phyloP scores from a whole-genome alignment of 108 stramenopile species.

The Stephanodiscus minutulus region DNA sequence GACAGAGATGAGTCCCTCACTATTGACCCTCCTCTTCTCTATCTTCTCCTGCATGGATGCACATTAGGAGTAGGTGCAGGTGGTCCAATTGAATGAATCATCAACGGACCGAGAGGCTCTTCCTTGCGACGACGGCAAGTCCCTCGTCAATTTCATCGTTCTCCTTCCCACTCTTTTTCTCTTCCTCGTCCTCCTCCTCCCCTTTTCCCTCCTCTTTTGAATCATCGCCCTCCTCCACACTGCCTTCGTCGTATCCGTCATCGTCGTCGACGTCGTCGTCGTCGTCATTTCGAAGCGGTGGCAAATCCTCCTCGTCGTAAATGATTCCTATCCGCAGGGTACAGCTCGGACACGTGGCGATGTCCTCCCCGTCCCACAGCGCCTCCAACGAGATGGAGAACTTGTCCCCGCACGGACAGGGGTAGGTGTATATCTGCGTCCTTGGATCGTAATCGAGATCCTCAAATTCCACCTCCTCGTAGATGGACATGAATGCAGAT shows the following conservation, averaged over 20 bases:
- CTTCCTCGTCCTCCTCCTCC: background rate
- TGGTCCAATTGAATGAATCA: background rate
- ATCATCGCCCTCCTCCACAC: conserved; percentile 2
- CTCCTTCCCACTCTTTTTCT: conserved; percentile 6
- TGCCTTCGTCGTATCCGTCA: conserved; percentile 36
- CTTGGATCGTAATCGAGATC: conserved; percentile 91
- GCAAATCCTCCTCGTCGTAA: conserved; percentile 91
- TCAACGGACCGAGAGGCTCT: conserved; percentile 30
- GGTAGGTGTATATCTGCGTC: conserved; percentile 85
- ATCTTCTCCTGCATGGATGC: background rate
- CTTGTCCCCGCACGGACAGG: conserved; percentile 97
- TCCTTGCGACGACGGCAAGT: conserved; percentile 9
- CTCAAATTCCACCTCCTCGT: conserved; percentile 96
- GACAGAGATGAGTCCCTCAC: background rate
- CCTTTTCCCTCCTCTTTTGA: background rate
- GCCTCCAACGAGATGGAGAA: conserved; percentile 93
- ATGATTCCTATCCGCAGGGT: conserved; percentile 91
- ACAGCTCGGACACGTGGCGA: conserved; percentile 96
- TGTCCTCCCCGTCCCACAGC: conserved; percentile 95
- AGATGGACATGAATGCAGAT: conserved; percentile 80
- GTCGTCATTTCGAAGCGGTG: conserved; percentile 51
- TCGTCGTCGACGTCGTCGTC: conserved; percentile 54
- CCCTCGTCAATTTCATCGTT: conserved; percentile 9
- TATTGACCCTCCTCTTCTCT: background rate
- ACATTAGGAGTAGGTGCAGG: background rate